These are phyloP conservation scores for Aquilaria agallochum DNA, from an alignment of 441 rosid species.

Conservation along the genomic window DNA sequence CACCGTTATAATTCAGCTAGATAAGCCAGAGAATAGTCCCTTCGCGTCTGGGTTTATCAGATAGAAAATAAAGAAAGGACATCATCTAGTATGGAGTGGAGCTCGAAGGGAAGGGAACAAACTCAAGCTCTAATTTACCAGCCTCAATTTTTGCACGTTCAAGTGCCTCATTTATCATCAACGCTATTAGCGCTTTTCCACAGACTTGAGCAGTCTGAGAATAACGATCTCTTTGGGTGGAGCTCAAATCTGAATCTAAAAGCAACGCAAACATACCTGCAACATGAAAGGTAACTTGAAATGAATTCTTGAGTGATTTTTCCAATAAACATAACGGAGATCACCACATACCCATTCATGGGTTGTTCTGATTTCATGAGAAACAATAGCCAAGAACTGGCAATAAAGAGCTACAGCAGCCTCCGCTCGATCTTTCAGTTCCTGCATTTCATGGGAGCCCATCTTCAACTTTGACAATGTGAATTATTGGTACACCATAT, in stretches of 20 bases:
- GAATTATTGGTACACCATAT: conserved; percentile 58
- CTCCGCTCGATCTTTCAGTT: conserved; percentile 78
- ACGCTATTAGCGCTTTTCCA: conserved; percentile 87
- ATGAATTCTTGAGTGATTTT: no score
- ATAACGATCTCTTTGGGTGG: conserved; percentile 74
- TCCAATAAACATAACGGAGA: not conserved
- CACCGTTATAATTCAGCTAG: no score
- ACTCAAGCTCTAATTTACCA: conserved; percentile 80
- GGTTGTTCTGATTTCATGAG: conserved; percentile 97
- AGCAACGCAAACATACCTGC: conserved; percentile 94
- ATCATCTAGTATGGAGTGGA: conserved; percentile 83
- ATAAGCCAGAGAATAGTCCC: conserved; percentile 23
- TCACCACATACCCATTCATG: conserved; percentile 80
- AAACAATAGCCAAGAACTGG: conserved; percentile 87
- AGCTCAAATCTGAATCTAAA: conserved; percentile 78
- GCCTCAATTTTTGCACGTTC: conserved; percentile 98
- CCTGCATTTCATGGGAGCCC: conserved; percentile 77
- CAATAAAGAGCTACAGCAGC: conserved; percentile 72
- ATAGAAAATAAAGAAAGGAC: conserved; percentile 74
- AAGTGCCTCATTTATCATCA: conserved; percentile 85
- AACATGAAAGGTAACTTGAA: not conserved
- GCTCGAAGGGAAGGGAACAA: conserved; percentile 55
- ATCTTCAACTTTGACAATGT: conserved; percentile 87
- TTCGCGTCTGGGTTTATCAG: conserved; percentile 83
- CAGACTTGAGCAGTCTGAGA: conserved; percentile 94